Percentiles rank a stretch among this genome's conserved stretches.
Conservation (phyloP, 225 moss, liverwort and hornwort species). For the Pseudisothecium myosuroides region DNA sequence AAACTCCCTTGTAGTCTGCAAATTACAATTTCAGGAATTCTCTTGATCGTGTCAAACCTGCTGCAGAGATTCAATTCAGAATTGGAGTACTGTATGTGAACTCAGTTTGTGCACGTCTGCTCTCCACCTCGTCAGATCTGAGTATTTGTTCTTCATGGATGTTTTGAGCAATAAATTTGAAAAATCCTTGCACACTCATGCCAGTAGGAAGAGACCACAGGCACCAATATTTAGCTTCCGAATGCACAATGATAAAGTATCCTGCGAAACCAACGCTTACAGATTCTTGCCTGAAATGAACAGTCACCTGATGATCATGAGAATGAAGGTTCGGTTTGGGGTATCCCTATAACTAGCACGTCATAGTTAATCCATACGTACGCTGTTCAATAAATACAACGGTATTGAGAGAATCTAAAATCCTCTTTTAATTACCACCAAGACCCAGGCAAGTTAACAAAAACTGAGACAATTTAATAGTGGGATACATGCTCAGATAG, state of each 20-base stretch:
- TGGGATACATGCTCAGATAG: neutral
- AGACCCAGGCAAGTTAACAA: neutral
- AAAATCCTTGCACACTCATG: neutral
- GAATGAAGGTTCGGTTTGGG: neutral
- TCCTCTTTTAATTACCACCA: neutral
- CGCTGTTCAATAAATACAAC: neutral
- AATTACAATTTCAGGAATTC: neutral
- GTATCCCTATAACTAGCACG: neutral
- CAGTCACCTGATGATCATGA: too few species aligned
- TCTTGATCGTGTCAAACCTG: neutral
- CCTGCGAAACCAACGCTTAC: neutral
- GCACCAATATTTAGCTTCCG: neutral
- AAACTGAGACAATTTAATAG: neutral
- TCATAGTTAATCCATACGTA: neutral
- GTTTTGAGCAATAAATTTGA: neutral
- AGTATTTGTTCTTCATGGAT: neutral
- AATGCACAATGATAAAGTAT: neutral
- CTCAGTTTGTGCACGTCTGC: neutral
- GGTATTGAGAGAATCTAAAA: neutral
- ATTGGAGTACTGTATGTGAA: neutral
- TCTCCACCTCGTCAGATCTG: neutral
- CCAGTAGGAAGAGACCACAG: neutral
- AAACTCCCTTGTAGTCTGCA: neutral
- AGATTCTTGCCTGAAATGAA: neutral
- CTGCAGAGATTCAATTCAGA: neutral